A percentile compares a stretch with the other conserved stretches of the same genome.
Conservation (phyloP, 768 basidiomycete species). For the Mycena alexandri region DNA sequence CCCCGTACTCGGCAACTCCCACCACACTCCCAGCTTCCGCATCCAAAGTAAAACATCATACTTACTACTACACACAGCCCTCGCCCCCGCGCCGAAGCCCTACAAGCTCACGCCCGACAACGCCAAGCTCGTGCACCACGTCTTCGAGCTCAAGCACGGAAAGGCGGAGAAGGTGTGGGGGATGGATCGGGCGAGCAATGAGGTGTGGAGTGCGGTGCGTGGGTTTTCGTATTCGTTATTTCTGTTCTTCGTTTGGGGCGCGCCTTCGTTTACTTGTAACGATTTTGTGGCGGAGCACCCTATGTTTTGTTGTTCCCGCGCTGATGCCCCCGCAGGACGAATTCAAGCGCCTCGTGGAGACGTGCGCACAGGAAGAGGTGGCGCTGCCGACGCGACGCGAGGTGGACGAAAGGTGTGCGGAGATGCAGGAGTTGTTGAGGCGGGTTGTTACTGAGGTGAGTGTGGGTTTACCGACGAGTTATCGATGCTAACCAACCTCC, state of each 20-base stretch:
- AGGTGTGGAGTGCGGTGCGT: slow-evolving; percentile 73
- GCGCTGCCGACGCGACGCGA: slow-evolving; percentile 76
- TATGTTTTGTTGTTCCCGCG: too few species aligned
- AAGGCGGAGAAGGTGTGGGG: slow-evolving; percentile 68
- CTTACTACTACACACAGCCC: slow-evolving; percentile 31
- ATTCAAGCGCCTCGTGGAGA: slow-evolving; percentile 69
- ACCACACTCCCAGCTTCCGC: too few species aligned
- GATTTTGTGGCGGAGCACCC: too few species aligned
- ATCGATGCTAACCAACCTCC: too few species aligned
- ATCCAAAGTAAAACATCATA: too few species aligned
- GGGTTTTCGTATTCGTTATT: too few species aligned
- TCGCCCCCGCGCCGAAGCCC: slow-evolving; percentile 64
- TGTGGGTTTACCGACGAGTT: slow-evolving; percentile 24
- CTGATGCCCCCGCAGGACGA: slow-evolving; percentile 70
- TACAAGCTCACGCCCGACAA: slow-evolving; percentile 69
- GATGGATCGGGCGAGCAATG: slow-evolving; percentile 93
- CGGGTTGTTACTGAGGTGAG: slow-evolving; percentile 88
- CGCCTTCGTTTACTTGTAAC: too few species aligned
- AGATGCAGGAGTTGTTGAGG: slow-evolving; percentile 68
- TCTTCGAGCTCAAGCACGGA: slow-evolving; percentile 84
- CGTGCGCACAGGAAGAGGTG: slow-evolving; percentile 63
- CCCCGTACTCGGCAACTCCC: too few species aligned
- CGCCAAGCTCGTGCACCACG: slow-evolving; percentile 72
- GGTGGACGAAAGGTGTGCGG: slow-evolving; percentile 73
- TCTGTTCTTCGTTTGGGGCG: too few species aligned